Conservation (phyloP, 2,329 filamentous ascomycete genomes). For the Talaromyces islandicus region DNA sequence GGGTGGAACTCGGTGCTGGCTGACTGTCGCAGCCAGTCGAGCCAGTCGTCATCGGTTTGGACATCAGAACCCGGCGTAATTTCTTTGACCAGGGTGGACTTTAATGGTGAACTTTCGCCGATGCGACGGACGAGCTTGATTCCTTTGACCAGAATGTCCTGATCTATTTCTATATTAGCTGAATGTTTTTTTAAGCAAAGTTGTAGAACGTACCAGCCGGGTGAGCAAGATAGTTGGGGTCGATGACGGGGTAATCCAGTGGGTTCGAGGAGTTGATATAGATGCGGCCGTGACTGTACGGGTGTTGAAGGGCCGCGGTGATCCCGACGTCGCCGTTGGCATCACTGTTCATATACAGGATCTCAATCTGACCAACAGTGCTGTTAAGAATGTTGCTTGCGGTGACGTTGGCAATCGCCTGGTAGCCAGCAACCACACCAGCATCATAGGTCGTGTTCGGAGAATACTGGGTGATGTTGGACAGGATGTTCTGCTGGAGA, state of each 20-base stretch:
- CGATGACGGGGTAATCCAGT: slow-evolving; percentile 23
- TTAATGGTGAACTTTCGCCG: slow-evolving; percentile 18
- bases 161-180: slow-evolving; percentile 7
- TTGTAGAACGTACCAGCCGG: slow-evolving; percentile 16
- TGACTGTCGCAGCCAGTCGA: slow-evolving; percentile 14
- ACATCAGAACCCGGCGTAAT: slow-evolving; percentile 16
- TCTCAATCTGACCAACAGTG: slow-evolving; percentile 20
- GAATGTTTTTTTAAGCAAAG: no score
- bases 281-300: slow-evolving; percentile 23
- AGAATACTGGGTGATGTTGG: slow-evolving; percentile 12
- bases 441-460: slow-evolving; percentile 21
- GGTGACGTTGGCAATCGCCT: slow-evolving; percentile 22
- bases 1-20: slow-evolving; percentile 22
- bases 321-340: slow-evolving; percentile 21
- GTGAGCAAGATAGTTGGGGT: slow-evolving; percentile 22
- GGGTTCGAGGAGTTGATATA: slow-evolving; percentile 26
- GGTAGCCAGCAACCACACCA: slow-evolving; percentile 20
- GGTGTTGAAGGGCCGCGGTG: slow-evolving; percentile 23
- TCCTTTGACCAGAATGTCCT: slow-evolving; percentile 19
- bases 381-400: slow-evolving; percentile 18
- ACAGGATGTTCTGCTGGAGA: slow-evolving; percentile 14
- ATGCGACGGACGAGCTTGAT: slow-evolving; percentile 21
- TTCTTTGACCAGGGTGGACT: slow-evolving; percentile 16
- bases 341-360: slow-evolving; percentile 25
- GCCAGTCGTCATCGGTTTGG: slow-evolving; percentile 20